Conservation (phyloP, 768 basidiomycete species). For the Asterophora parasitica region DNA sequence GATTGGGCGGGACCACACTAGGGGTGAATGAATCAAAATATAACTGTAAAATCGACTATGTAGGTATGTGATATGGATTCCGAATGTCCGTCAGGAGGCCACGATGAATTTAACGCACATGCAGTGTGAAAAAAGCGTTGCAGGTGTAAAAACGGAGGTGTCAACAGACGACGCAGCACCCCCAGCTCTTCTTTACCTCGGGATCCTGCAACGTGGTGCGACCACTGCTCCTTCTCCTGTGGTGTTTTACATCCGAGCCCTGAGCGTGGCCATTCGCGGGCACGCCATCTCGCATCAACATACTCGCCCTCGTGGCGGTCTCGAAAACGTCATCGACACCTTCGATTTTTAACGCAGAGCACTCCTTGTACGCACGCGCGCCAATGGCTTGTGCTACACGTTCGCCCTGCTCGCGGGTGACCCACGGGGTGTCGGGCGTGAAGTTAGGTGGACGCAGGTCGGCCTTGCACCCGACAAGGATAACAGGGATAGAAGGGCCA, state of each 20-base stretch:
- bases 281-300: conserved; percentile 89
- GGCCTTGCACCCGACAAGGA: conserved; percentile 94
- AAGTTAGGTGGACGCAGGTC: conserved; percentile 71
- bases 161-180: conserved; percentile 70
- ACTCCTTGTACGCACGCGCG: conserved; percentile 92
- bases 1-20: conserved; percentile 15
- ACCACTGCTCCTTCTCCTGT: conserved; percentile 52
- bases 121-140: background rate
- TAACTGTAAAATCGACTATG: conserved; percentile 22
- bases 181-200: conserved; percentile 51
- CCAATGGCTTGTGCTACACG: conserved; percentile 80
- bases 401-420: conserved; percentile 78
- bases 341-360: conserved; percentile 83
- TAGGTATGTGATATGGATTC: conserved; percentile 23
- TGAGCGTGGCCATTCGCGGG: conserved; percentile 39
- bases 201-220: conserved; percentile 36
- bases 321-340: conserved; percentile 98
- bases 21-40: conserved; percentile 24
- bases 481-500: conserved; percentile 85
- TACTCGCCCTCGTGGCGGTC: conserved; percentile 92
- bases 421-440: conserved; percentile 43
- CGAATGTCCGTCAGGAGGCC: conserved; percentile 20
- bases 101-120: background rate
- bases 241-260: conserved; percentile 37
- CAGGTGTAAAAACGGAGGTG: background rate